Conservation (phyloP, 306 rosid genomes). For the Medicago ruthenica region DNA sequence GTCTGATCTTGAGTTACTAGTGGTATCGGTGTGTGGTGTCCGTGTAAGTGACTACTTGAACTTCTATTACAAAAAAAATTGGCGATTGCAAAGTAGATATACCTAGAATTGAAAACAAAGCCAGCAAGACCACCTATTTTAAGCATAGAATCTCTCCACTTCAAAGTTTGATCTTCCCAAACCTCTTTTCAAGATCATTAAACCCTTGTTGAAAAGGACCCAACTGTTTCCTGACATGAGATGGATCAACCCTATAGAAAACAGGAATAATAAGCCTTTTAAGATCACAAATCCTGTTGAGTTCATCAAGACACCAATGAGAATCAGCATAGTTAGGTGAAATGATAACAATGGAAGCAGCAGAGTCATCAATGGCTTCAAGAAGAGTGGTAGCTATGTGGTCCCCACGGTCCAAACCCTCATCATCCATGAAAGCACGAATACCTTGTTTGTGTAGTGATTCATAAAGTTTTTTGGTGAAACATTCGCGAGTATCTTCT, state of each 20-base stretch:
- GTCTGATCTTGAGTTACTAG: no score
- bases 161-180: not conserved
- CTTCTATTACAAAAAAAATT: no score
- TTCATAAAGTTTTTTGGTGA: slow-evolving; percentile 39
- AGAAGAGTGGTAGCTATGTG: slow-evolving; percentile 13
- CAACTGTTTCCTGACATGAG: slow-evolving; percentile 31
- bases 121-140: slow-evolving; percentile 36
- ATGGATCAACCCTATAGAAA: slow-evolving; percentile 48
- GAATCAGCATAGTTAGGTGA: slow-evolving; percentile 48
- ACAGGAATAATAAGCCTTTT: slow-evolving; percentile 45
- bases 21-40: no score
- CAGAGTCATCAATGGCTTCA: slow-evolving; percentile 47
- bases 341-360: slow-evolving; percentile 49
- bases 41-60: no score
- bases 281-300: slow-evolving; percentile 35
- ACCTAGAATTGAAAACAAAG: slow-evolving; percentile 18
- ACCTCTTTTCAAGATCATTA: not conserved
- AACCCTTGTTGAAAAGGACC: slow-evolving; percentile 36
- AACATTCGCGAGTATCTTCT: slow-evolving; percentile 40
- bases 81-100: not conserved
- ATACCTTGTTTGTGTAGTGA: slow-evolving; percentile 6
- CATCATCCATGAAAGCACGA: slow-evolving; percentile 52
- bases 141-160: slow-evolving; percentile 42
- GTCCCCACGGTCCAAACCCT: slow-evolving; percentile 45
- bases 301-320: slow-evolving; percentile 53